Conservation (phyloP, 2,329 filamentous ascomycete genomes). For the Fusarium chlamydosporum region DNA sequence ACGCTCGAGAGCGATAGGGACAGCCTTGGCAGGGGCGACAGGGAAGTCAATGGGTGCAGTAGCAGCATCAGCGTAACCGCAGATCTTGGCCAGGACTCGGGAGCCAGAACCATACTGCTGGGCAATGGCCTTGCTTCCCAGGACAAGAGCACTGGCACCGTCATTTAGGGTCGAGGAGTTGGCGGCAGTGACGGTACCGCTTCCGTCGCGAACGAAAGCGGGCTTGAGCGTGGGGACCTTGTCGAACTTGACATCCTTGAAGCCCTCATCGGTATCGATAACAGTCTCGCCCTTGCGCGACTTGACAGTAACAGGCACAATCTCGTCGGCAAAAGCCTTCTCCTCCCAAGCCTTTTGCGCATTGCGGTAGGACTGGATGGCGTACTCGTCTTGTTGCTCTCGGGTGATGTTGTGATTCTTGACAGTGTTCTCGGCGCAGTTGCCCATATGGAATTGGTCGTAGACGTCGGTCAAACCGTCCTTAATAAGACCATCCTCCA, state of each 20-base stretch:
- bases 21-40: constrained; percentile 90
- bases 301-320: constrained; percentile 88
- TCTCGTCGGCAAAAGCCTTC: constrained; percentile 88
- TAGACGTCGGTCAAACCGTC: constrained; percentile 98
- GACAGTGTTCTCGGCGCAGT: constrained; percentile 93
- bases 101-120: constrained; percentile 83
- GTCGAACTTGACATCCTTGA: constrained; percentile 86
- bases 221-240: constrained; percentile 91
- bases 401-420: constrained; percentile 87
- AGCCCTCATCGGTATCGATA: constrained; percentile 89
- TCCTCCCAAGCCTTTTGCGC: constrained; percentile 91
- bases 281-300: constrained; percentile 85
- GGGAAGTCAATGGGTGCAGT: constrained; percentile 95
- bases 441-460: constrained; percentile 97
- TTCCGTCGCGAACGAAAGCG: constrained; percentile 88
- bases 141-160: constrained; percentile 88
- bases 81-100: constrained; percentile 87
- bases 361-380: constrained; percentile 88
- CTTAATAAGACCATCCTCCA: constrained; percentile 93
- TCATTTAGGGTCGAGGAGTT: constrained; percentile 97
- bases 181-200: constrained; percentile 91
- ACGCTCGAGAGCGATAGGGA: constrained; percentile 87
- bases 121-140: constrained; percentile 85
- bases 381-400: constrained; percentile 91
- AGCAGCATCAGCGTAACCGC: constrained; percentile 89